Evolutionary conservation across 257 asterid genomes (phyloP).

Genomic region (Avicennia marina): DNA sequence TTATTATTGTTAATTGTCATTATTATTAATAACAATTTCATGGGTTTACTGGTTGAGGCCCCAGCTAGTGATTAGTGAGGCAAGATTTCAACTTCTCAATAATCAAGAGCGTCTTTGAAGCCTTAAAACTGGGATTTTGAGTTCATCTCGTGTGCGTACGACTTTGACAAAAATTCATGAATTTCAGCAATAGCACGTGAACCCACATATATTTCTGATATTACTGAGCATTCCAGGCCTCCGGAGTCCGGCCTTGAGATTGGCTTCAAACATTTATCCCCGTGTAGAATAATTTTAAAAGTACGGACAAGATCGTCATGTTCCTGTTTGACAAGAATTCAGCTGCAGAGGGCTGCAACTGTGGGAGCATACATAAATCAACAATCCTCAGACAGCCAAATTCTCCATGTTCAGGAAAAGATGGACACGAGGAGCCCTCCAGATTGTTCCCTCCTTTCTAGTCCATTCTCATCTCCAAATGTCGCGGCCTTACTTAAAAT

Average conservation of each 20-base stretch:
- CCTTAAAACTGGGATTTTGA: constrained; percentile 42
- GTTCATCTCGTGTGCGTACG: constrained; percentile 39
- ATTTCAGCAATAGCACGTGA: constrained; percentile 16
- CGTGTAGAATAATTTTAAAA: background rate
- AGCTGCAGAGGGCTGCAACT: background rate
- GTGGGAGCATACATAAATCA: background rate
- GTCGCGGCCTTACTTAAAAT: constrained; percentile 60
- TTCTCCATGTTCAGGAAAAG: constrained; percentile 10
- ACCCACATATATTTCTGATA: background rate
- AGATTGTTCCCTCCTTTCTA: constrained; percentile 29
- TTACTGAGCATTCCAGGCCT: constrained; percentile 15
- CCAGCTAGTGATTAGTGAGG: constrained; percentile 6
- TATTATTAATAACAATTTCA: no score
- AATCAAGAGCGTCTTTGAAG: constrained; percentile 32
- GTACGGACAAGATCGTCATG: background rate
- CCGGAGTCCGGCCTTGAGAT: constrained; percentile 36
- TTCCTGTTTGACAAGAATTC: background rate
- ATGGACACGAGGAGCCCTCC: constrained; percentile 27
- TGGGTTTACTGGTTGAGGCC: background rate
- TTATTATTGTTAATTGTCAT: no score
- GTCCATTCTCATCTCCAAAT: constrained; percentile 58
- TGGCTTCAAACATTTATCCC: constrained; percentile 38
- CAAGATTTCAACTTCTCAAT: constrained; percentile 24
- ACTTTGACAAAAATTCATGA: constrained; percentile 30
- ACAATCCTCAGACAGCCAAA: background rate